phyloP scores from a whole-genome alignment of 2,329 filamentous ascomycete species.

The Diaporthe vaccinii region DNA sequence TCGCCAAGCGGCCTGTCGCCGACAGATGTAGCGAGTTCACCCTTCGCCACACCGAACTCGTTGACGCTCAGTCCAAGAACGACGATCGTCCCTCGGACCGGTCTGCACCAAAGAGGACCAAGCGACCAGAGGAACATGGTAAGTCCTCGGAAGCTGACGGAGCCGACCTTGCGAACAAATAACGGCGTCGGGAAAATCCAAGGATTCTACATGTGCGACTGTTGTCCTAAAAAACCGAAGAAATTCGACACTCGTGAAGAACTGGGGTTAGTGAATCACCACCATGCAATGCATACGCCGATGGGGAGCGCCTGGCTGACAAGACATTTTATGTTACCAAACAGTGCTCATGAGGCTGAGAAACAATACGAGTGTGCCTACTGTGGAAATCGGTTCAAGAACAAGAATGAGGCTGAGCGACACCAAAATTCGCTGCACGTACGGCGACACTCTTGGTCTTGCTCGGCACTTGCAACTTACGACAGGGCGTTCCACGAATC shows the following conservation, averaged over 20 bases:
- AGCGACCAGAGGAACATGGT: constrained; percentile 58
- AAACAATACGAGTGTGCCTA: constrained; percentile 96
- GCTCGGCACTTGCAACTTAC: constrained; percentile 83
- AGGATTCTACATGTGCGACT: constrained; percentile 82
- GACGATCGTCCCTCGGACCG: constrained; percentile 56
- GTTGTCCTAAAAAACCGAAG: constrained; percentile 96
- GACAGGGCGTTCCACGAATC: constrained; percentile 91
- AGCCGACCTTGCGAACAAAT: constrained; percentile 60
- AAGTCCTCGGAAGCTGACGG: constrained; percentile 65
- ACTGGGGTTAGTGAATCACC: constrained; percentile 74
- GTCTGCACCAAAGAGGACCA: constrained; percentile 60
- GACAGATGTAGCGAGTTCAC: constrained; percentile 58
- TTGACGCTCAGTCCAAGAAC: constrained; percentile 64
- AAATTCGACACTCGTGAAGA: constrained; percentile 91
- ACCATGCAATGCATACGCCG: neutral
- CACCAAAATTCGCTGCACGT: constrained; percentile 97
- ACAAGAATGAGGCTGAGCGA: constrained; percentile 97
- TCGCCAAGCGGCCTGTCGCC: constrained; percentile 67
- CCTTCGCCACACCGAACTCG: constrained; percentile 63
- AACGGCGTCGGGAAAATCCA: constrained; percentile 62
- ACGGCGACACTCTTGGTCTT: constrained; percentile 95
- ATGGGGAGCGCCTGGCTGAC: constrained; percentile 38
- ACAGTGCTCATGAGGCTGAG: constrained; percentile 88
- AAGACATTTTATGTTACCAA: constrained; percentile 3
- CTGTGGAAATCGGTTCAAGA: constrained; percentile 97